A percentile compares a stretch with the other conserved stretches of the same genome.
Evolutionary conservation across 164 flowering plant species (phyloP).

Genomic region (Kalanchoe fedtschenkoi): DNA sequence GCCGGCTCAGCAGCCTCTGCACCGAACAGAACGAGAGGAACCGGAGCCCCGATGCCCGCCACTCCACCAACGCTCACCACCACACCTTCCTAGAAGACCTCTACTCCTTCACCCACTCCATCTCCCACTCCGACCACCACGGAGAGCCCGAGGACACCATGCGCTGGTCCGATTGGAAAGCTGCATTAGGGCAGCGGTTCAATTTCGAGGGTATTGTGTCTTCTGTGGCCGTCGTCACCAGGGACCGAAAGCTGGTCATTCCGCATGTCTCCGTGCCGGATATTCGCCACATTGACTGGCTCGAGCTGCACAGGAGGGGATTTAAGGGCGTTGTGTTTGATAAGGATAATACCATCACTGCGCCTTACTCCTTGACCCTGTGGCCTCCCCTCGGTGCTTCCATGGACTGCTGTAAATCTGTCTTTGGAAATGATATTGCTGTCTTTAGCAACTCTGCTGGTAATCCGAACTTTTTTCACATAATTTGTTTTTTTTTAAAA

Average conservation of each 20-base stretch:
- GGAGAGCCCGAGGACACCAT: slow-evolving; percentile 10
- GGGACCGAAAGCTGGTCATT: slow-evolving; percentile 42
- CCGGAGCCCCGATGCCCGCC: not conserved
- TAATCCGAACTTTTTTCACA: slow-evolving; percentile 10
- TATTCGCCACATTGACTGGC: slow-evolving; percentile 72
- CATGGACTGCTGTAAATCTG: slow-evolving; percentile 51
- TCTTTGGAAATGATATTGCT: slow-evolving; percentile 56
- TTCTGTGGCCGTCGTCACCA: slow-evolving; percentile 32
- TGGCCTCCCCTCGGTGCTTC: slow-evolving; percentile 48
- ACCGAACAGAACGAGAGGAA: not conserved
- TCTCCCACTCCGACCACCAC: not conserved
- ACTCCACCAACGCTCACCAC: not conserved
- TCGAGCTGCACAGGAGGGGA: slow-evolving; percentile 42
- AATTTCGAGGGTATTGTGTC: slow-evolving; percentile 54
- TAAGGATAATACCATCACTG: slow-evolving; percentile 78
- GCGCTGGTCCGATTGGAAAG: slow-evolving; percentile 46
- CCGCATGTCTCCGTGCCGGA: slow-evolving; percentile 72
- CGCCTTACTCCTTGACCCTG: slow-evolving; percentile 53
- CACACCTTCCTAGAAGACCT: slow-evolving; percentile 6
- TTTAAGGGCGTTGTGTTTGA: slow-evolving; percentile 82
- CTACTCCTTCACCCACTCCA: slow-evolving; percentile 1
- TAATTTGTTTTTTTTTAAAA: not conserved
- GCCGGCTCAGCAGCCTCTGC: not conserved
- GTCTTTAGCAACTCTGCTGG: slow-evolving; percentile 85
- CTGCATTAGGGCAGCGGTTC: slow-evolving; percentile 60